Conservation (phyloP, 768 basidiomycete species). For the Thelephora ganbajun region DNA sequence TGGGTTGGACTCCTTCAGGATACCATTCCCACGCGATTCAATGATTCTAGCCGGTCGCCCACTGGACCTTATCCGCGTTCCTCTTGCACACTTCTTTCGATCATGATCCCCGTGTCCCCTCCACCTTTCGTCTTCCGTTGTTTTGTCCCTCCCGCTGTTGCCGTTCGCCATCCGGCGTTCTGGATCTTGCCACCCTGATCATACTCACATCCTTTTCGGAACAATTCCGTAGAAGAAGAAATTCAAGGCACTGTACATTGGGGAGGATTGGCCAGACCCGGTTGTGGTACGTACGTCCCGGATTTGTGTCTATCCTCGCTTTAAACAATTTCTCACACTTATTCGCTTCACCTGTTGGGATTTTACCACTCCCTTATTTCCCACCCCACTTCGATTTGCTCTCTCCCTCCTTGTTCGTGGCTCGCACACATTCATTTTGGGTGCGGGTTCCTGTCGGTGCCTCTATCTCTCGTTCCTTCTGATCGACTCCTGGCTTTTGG, state of each 20-base stretch:
- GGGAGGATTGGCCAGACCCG: conserved; percentile 85
- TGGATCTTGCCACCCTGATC: conserved; percentile 1
- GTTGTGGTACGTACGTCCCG: conserved; percentile 48
- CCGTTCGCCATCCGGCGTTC: background rate
- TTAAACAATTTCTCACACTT: too few relatives aligned
- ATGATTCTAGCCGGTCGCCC: too few relatives aligned
- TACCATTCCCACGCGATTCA: too few relatives aligned
- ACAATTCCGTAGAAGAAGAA: conserved; percentile 94
- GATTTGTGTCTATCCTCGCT: background rate
- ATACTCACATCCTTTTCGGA: too few relatives aligned
- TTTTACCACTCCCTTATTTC: too few relatives aligned
- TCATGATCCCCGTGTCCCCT: background rate
- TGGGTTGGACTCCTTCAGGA: too few relatives aligned
- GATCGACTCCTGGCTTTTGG: background rate
- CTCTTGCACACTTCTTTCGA: conserved; percentile 6
- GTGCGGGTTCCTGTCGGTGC: too few relatives aligned
- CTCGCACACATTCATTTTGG: background rate
- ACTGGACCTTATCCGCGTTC: too few relatives aligned
- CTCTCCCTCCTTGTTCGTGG: background rate
- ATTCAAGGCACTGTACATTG: conserved; percentile 70
- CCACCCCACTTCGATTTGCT: too few relatives aligned
- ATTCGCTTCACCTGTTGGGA: too few relatives aligned
- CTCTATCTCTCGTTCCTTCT: background rate
- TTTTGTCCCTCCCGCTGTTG: background rate
- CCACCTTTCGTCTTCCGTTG: conserved; percentile 6